Conservation (phyloP, 768 basidiomycete species). For the Pleurotus pulmonarius region DNA sequence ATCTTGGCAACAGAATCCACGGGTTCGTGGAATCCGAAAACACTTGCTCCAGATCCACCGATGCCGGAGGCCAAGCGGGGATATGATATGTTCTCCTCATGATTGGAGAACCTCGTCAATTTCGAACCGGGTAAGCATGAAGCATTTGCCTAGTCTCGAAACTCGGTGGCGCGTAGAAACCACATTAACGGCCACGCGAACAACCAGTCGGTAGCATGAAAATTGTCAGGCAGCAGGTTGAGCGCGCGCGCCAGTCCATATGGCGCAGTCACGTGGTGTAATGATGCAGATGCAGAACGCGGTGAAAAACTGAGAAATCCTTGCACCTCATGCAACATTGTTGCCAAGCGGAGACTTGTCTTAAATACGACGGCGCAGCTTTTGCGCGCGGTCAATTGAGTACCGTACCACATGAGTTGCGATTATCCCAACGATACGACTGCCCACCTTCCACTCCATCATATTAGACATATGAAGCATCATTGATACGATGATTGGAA, state of each 20-base stretch:
- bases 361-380: no score
- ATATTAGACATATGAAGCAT: no score
- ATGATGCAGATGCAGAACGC: background rate
- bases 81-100: conserved; percentile 1
- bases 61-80: conserved; percentile 4
- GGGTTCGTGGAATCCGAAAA: background rate
- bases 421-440: no score
- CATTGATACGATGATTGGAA: no score
- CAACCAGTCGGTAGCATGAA: background rate
- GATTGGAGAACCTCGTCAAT: background rate
- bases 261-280: background rate
- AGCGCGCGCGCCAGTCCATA: background rate
- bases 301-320: no score
- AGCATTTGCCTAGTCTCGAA: no score
- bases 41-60: conserved; percentile 2
- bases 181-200: background rate
- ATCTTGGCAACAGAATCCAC: conserved; percentile 3
- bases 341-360: background rate
- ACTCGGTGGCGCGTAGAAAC: no score
- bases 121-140: no score
- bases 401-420: no score
- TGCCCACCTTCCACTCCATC: no score
- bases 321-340: background rate
- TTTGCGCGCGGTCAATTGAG: no score
- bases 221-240: background rate